These are phyloP conservation scores for Barnettozyma californica DNA, from an alignment of 805 yeast species.

Conservation along the genomic window DNA sequence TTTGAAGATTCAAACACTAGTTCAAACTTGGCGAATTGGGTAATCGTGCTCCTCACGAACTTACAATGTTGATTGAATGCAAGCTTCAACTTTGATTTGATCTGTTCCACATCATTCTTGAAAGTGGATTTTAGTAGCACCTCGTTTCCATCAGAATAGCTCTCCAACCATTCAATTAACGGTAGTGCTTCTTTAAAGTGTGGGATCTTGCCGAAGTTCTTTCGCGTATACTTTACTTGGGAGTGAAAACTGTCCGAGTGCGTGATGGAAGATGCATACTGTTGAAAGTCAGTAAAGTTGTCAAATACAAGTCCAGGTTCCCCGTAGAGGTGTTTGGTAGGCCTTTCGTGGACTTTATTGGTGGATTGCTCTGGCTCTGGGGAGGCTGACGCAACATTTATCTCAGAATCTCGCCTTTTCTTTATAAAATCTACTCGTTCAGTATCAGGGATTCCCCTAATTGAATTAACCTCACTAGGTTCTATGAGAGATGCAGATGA, in stretches of 20 bases:
- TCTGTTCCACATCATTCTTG: background rate
- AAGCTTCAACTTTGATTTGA: background rate
- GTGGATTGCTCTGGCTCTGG: background rate
- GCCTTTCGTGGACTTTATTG: background rate
- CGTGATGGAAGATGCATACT: background rate
- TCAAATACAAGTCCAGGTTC: background rate
- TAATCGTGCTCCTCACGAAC: background rate
- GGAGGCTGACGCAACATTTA: background rate
- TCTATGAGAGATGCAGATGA: too few relatives aligned
- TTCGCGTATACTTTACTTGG: background rate
- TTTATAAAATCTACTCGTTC: too few relatives aligned
- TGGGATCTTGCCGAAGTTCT: background rate
- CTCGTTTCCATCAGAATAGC: background rate
- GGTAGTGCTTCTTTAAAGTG: background rate
- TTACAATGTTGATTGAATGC: background rate
- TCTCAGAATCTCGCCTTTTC: background rate
- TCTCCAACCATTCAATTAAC: background rate
- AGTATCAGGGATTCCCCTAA: too few relatives aligned
- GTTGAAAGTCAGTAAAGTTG: background rate
- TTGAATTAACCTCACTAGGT: too few relatives aligned
- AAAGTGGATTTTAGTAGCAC: background rate
- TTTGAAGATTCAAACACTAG: background rate
- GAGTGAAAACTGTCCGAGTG: background rate
- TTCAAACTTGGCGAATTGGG: background rate
- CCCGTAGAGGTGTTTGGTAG: background rate